These are phyloP conservation scores for Hysterium pulicare DNA, from an alignment of 2,329 filamentous ascomycete genomes.

Conservation along the genomic window DNA sequence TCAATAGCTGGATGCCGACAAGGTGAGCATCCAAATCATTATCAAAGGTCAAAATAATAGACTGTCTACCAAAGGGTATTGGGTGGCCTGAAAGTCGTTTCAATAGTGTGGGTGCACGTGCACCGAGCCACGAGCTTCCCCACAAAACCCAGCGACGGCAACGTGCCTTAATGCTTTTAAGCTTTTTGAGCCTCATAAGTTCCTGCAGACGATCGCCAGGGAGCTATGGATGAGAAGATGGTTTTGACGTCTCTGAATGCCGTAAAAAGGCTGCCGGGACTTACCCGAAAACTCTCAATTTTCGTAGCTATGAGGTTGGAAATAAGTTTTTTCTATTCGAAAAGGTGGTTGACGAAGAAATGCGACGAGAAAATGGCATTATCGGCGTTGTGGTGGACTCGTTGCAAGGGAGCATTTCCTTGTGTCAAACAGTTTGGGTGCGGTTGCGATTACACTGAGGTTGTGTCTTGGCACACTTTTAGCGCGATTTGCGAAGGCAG, in stretches of 20 bases:
- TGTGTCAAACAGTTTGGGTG: not conserved
- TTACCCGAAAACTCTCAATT: not conserved
- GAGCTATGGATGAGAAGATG: slow-evolving; percentile 10
- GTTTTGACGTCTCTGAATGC: slow-evolving; percentile 1
- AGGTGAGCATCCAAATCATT: too few relatives aligned
- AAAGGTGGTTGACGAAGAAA: not conserved
- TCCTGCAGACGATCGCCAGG: slow-evolving; percentile 16
- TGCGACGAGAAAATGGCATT: not conserved
- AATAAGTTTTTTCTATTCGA: too few relatives aligned
- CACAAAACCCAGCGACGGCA: slow-evolving; percentile 10
- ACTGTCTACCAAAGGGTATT: too few relatives aligned
- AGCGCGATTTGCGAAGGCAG: not conserved
- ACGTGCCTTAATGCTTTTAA: slow-evolving; percentile 12
- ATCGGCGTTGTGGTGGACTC: not conserved
- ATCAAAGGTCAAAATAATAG: too few relatives aligned
- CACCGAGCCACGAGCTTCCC: slow-evolving; percentile 10
- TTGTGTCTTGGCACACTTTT: not conserved
- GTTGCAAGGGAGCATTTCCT: not conserved
- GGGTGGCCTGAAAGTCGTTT: too few relatives aligned
- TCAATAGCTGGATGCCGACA: too few relatives aligned
- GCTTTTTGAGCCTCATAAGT: slow-evolving; percentile 14
- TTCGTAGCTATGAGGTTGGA: not conserved
- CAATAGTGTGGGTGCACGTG: not conserved
- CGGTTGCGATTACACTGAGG: not conserved
- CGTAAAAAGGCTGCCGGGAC: not conserved